A percentile compares a stretch with the other conserved stretches of the same genome.
Conservation (phyloP, 345 rosid species). For the Viola odorata region DNA sequence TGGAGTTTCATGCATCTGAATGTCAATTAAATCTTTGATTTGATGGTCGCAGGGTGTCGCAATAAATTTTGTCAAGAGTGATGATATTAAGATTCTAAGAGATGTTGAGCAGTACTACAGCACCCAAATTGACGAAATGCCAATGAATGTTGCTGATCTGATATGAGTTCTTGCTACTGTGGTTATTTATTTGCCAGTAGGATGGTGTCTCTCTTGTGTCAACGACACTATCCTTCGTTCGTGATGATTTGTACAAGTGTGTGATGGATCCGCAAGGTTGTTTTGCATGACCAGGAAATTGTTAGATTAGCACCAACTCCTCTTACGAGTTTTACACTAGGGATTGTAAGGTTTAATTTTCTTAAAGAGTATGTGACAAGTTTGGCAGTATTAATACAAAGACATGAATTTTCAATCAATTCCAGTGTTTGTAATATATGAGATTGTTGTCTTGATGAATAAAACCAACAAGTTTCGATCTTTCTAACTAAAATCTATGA, state of each 20-base stretch:
- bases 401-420: too few relatives aligned
- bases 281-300: not conserved
- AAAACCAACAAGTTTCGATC: too few relatives aligned
- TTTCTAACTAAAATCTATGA: too few relatives aligned
- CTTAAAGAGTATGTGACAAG: too few relatives aligned
- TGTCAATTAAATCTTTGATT: not conserved
- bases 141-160: constrained; percentile 84
- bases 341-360: too few relatives aligned
- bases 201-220: not conserved
- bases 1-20: too few relatives aligned
- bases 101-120: constrained; percentile 87
- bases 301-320: constrained; percentile 1
- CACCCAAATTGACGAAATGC: constrained; percentile 94
- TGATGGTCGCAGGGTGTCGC: constrained; percentile 64
- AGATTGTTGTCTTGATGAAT: too few relatives aligned
- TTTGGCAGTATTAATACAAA: too few relatives aligned
- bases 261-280: not conserved
- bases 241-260: not conserved
- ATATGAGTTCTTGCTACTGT: constrained; percentile 21
- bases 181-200: not conserved
- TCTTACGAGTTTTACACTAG: not conserved
- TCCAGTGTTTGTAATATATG: too few relatives aligned
- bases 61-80: constrained; percentile 82
- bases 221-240: not conserved
- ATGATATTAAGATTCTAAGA: constrained; percentile 77